Base-by-base conservation (phyloP, 106 monocot genomes). In the Chionographis japonica region DNA sequence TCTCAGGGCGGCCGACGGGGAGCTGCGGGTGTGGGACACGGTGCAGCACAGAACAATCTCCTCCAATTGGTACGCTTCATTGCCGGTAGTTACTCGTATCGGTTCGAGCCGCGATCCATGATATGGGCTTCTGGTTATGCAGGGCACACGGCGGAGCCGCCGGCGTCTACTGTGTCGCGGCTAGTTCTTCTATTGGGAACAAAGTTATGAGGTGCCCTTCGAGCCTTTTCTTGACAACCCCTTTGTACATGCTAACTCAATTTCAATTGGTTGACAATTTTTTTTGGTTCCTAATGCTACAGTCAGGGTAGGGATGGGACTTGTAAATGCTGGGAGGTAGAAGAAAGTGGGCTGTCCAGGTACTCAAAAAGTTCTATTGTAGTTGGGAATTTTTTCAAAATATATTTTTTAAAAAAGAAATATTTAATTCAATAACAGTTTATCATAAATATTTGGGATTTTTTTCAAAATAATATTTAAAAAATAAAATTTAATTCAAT, bases 261-360 rank as follows among this genome's bases (percentile, higher is more conserved):
- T 67, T 54, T 37, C 14, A 37, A 53, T 13, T 54, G 62, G 50
- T 52, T 36, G 40, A 49, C 51, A 15, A 4, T 54, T 72, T 19
- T 27, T 27, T 37, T n/a, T 36, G 12, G 40, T 78, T 43, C 4
- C 51, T 17, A 12, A 40, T 76, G 50, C 51, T 76, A 70, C 72
- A 95, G 95, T 80, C 92, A 92, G 74, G 95, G 95, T 6, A 81
- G 95, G 75, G 95, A 97, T 76, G 95, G 92, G 37, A 82, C 84
- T 42, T 89, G 89, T 65, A 97, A 92, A 63, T 97, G 82, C 58
- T 97, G 95, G 95, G 86, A 65, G 27, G 59, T 97, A 60, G 72
- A 72, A 65, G 95, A 86, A 79, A 69, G 84, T 16, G 92, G 86
- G 12, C 71, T 97, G 37, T 92, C 82, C 12, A 84, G 86, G 95